phyloP scores from a whole-genome alignment of 2,329 filamentous ascomycete species.

The Penicillium brevicompactum region DNA sequence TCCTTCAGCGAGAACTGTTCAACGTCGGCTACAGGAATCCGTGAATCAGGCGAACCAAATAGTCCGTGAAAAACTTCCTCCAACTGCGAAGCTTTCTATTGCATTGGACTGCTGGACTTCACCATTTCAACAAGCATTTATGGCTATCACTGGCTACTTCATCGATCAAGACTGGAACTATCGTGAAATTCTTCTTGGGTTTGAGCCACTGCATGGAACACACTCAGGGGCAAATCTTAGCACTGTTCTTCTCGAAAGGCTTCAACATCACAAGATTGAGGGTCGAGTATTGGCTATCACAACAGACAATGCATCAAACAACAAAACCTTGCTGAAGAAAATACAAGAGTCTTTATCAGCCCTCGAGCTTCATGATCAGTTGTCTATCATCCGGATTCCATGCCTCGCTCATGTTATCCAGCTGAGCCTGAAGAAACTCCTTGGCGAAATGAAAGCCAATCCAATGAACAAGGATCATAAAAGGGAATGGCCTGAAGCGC shows the following conservation, averaged over 20 bases:
- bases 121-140: constrained; percentile 2
- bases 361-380: too few species aligned
- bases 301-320: background rate
- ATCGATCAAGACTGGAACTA: constrained; percentile 2
- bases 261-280: background rate
- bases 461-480: too few species aligned
- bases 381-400: background rate
- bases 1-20: too few species aligned
- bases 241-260: too few species aligned
- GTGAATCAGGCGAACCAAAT: too few species aligned
- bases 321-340: background rate
- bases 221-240: background rate
- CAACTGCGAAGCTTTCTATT: too few species aligned
- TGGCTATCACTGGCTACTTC: constrained; percentile 12
- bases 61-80: too few species aligned
- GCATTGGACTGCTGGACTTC: constrained; percentile 8
- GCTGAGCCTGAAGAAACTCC: background rate
- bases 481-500: too few species aligned
- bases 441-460: background rate
- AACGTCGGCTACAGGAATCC: too few species aligned
- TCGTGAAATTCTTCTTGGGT: constrained; percentile 5
- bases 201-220: background rate
- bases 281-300: background rate
- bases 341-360: too few species aligned
- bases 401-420: background rate